Conservation (phyloP, 2,329 filamentous ascomycete genomes). For the Ambrosiella cleistominuta region DNA sequence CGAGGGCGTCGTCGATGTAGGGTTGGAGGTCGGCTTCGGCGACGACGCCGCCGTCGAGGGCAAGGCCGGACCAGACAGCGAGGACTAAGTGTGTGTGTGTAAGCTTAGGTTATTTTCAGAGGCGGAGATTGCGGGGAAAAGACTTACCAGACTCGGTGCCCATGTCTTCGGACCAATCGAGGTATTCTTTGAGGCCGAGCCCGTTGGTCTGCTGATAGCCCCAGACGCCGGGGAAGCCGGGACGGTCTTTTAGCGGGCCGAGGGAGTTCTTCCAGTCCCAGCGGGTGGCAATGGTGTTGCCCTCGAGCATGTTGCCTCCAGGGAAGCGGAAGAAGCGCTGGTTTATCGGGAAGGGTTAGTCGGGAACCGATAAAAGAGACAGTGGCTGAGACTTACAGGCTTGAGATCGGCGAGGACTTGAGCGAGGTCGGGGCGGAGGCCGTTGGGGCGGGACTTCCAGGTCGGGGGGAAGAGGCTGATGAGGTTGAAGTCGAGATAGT, state of each 20-base stretch:
- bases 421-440: constrained; percentile 37
- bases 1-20: constrained; percentile 41
- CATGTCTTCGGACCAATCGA: constrained; percentile 43
- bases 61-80: constrained; percentile 39
- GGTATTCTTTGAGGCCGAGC: constrained; percentile 44
- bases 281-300: constrained; percentile 24
- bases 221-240: constrained; percentile 40
- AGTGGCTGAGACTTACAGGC: constrained; percentile 21
- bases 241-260: constrained; percentile 35
- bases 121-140: not conserved
- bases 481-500: constrained; percentile 36
- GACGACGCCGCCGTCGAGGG: constrained; percentile 34
- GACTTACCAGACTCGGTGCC: constrained; percentile 31
- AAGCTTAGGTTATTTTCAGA: not conserved
- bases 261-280: constrained; percentile 38
- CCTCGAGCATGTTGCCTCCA: constrained; percentile 45
- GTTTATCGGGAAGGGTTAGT: not conserved
- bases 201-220: constrained; percentile 44
- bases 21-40: constrained; percentile 33
- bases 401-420: constrained; percentile 34
- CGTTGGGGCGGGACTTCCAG: constrained; percentile 40
- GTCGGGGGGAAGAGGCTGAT: constrained; percentile 44
- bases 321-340: constrained; percentile 44
- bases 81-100: constrained; percentile 23
- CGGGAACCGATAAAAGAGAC: too few relatives aligned